A percentile compares a stretch with the other conserved stretches of the same genome.
Evolutionary conservation across 2,329 filamentous ascomycete genomes (phyloP).

Genomic region (Cladophialophora chaetospira): DNA sequence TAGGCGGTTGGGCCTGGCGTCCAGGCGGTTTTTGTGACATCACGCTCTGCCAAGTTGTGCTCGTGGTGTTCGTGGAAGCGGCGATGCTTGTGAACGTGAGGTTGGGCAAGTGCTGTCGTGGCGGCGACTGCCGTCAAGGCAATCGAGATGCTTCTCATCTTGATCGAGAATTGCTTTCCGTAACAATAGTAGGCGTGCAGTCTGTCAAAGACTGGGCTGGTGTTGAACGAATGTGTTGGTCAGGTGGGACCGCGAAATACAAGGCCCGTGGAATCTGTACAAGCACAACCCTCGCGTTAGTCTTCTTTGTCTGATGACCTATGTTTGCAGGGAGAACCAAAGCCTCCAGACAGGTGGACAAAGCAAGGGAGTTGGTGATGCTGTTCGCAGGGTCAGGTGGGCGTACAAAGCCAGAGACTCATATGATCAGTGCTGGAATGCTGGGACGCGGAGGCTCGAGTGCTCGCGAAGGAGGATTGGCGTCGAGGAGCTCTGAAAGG

Average conservation of each 20-base stretch:
- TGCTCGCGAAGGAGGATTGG: background rate
- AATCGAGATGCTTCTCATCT: conserved; percentile 29
- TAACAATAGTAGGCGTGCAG: conserved; percentile 18
- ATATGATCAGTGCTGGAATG: conserved; percentile 34
- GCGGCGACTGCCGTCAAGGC: conserved; percentile 43
- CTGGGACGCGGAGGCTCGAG: conserved; percentile 16
- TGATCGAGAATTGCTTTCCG: conserved; percentile 5
- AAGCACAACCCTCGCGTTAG: conserved; percentile 20
- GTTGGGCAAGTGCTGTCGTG: conserved; percentile 45
- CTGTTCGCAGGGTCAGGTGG: conserved; percentile 25
- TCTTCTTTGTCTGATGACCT: conserved; percentile 8
- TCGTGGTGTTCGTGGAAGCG: conserved; percentile 45
- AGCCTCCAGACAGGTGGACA: conserved; percentile 7
- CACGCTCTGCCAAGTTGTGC: conserved; percentile 40
- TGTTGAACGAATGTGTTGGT: conserved; percentile 18
- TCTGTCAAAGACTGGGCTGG: conserved; percentile 27
- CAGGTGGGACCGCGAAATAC: conserved; percentile 19
- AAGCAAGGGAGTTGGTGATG: conserved; percentile 16
- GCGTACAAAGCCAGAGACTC: conserved; percentile 33
- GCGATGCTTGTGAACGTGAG: conserved; percentile 45
- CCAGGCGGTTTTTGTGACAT: conserved; percentile 48
- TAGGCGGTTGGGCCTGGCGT: conserved; percentile 64
- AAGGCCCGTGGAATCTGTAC: conserved; percentile 20
- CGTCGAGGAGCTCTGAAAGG: conserved; percentile 30
- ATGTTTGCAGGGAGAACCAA: conserved; percentile 11